These are phyloP conservation scores for Tripterygium wilfordii DNA, from an alignment of 177 flowering plant species.

Conservation along the genomic window DNA sequence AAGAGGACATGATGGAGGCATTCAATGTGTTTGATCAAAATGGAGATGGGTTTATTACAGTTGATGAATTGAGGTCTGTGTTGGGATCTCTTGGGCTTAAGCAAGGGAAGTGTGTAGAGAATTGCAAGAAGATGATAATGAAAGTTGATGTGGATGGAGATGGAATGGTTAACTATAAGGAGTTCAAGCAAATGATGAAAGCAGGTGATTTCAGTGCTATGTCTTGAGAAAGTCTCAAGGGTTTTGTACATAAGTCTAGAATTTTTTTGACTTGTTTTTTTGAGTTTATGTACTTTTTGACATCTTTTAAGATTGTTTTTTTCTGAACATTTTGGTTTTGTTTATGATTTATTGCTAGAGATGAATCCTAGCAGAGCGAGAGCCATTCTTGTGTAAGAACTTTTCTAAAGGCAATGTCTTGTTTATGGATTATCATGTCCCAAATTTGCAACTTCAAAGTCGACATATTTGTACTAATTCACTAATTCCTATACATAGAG, in stretches of 20 bases:
- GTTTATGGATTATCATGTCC: too few relatives aligned
- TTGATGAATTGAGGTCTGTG: slow-evolving; percentile 45
- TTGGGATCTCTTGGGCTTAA: slow-evolving; percentile 40
- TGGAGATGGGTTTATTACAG: slow-evolving; percentile 53
- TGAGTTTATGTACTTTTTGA: slow-evolving; percentile 19
- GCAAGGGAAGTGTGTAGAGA: slow-evolving; percentile 43
- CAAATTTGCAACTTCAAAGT: too few relatives aligned
- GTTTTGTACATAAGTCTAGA: slow-evolving; percentile 25
- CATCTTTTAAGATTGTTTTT: too few relatives aligned
- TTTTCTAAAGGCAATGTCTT: too few relatives aligned
- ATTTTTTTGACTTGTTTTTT: slow-evolving; percentile 22
- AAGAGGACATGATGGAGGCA: slow-evolving; percentile 52
- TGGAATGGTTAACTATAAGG: slow-evolving; percentile 44
- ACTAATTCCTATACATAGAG: too few relatives aligned
- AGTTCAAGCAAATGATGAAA: slow-evolving; percentile 57
- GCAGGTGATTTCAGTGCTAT: slow-evolving; percentile 33
- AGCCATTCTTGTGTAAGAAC: too few relatives aligned
- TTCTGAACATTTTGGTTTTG: too few relatives aligned
- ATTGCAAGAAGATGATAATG: slow-evolving; percentile 51
- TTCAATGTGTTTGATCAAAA: slow-evolving; percentile 51
- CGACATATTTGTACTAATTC: too few relatives aligned
- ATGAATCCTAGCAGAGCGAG: too few relatives aligned
- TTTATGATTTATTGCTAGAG: too few relatives aligned
- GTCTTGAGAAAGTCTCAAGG: slow-evolving; percentile 5
- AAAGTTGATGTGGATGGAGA: slow-evolving; percentile 60